Base-by-base conservation (phyloP, 2,329 filamentous ascomycete genomes). In the Aspergillus candidus region DNA sequence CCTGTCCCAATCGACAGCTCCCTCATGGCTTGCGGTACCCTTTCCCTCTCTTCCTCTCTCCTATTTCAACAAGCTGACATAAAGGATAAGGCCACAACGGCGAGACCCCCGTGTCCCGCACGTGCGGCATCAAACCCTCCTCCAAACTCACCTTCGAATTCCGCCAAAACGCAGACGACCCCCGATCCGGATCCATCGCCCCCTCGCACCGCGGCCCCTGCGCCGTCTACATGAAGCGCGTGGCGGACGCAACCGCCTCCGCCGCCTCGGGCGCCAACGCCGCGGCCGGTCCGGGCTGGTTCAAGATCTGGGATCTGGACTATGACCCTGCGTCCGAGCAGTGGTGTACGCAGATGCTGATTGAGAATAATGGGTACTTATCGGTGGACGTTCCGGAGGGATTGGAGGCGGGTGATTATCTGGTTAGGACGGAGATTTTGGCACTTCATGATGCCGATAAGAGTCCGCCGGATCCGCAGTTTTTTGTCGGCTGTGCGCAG, bases 281-380 rank as follows among this genome's bases (percentile, higher is more conserved):
- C 11, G 79, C 79, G 39, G 68, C 74, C 17, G 84, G 84, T 4
- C 68, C 72, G 40, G 84, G 84, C 32, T 90, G 85, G 86, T 86
- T 89, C 74, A 88, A 88, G 73, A 78, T 89, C 59, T 87, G 76
- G 72, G 77, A 86, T 46, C 75, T 83, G 40, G 83, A 82, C 36
- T 86, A 84, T 65, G 73, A 85, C 54, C 60, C 67, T 4, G 53
- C 60, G 4, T 70, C 71, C 2, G 62, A 70, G 22, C 70, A 78
- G 60, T 89, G 84, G 83, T 88, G 85, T 65, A 83, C 81, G 3
- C 78, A 86, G 58, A 79, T 78, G 48, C 71, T 89, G 46, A 83
- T 83, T 46, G 72, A 68, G 42, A 80, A 80, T 64, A 72, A 80
- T 15, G 84, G 84, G 11, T 70, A 81, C 14, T 67, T 88, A 11